Evolutionary conservation across 2,329 filamentous ascomycete genomes (phyloP).

Genomic region (Aspergillus latus): DNA sequence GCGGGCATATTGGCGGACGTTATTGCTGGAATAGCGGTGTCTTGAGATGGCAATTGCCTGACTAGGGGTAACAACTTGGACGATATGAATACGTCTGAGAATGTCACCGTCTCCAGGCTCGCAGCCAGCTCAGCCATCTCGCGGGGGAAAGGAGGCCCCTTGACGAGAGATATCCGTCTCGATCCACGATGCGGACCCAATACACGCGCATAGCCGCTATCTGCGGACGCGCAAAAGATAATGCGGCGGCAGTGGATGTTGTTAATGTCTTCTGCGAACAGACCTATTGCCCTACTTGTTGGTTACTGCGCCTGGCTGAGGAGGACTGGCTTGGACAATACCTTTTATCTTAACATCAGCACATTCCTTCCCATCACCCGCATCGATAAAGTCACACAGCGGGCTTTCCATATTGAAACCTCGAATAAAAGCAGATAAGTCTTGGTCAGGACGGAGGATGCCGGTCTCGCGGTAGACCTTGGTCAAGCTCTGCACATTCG

Average conservation of each 20-base stretch:
- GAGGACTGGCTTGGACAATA: conserved; percentile 12
- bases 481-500: conserved; percentile 39
- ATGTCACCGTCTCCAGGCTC: conserved; percentile 15
- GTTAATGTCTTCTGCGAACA: conserved; percentile 32
- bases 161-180: conserved; percentile 38
- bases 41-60: no score
- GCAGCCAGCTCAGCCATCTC: conserved; percentile 36
- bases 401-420: conserved; percentile 44
- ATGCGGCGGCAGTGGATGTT: conserved; percentile 44
- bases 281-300: conserved; percentile 18
- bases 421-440: conserved; percentile 39
- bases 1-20: no score
- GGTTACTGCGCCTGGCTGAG: no score
- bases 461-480: conserved; percentile 34
- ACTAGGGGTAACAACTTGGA: background rate
- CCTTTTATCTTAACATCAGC: conserved; percentile 46
- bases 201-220: conserved; percentile 46
- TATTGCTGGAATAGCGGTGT: no score
- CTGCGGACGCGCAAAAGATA: conserved; percentile 45
- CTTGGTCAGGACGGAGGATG: conserved; percentile 25
- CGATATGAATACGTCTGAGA: conserved; percentile 18
- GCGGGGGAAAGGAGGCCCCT: conserved; percentile 38
- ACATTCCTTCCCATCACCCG: conserved; percentile 46
- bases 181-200: conserved; percentile 34
- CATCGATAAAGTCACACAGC: conserved; percentile 44